phyloP scores from a whole-genome alignment of 345 rosid species.

The Mangifera indica region DNA sequence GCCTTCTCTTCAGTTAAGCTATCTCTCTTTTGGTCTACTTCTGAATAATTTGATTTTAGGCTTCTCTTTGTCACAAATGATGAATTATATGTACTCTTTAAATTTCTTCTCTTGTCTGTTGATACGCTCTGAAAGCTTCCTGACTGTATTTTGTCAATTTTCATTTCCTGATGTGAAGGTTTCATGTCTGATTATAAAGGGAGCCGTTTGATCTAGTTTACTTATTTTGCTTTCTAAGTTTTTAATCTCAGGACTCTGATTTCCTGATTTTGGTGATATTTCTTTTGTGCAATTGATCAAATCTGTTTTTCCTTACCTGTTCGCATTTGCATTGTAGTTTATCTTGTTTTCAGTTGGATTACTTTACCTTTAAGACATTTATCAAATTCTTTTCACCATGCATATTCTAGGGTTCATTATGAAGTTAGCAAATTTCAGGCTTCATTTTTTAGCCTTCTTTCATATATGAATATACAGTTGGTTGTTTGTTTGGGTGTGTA shows the following conservation, averaged over 20 bases:
- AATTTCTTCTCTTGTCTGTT: neutral
- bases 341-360: neutral
- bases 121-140: neutral
- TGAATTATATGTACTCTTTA: too few relatives aligned
- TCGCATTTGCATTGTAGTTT: neutral
- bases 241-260: neutral
- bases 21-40: neutral
- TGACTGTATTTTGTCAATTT: neutral
- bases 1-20: neutral
- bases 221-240: neutral
- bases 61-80: neutral
- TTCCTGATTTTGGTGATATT: neutral
- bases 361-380: neutral
- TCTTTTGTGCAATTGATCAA: neutral
- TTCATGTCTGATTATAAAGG: neutral
- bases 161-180: neutral
- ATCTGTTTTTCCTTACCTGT: neutral
- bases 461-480: neutral
- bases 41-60: neutral
- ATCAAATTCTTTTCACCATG: neutral
- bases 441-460: neutral
- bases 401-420: neutral
- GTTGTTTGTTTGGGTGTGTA: neutral
- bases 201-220: neutral
- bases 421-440: neutral